Percentiles rank a stretch among this genome's conserved stretches.
phyloP scores from a whole-genome alignment of 2,329 filamentous ascomycete genomes.

The Xylariaceae sp. region DNA sequence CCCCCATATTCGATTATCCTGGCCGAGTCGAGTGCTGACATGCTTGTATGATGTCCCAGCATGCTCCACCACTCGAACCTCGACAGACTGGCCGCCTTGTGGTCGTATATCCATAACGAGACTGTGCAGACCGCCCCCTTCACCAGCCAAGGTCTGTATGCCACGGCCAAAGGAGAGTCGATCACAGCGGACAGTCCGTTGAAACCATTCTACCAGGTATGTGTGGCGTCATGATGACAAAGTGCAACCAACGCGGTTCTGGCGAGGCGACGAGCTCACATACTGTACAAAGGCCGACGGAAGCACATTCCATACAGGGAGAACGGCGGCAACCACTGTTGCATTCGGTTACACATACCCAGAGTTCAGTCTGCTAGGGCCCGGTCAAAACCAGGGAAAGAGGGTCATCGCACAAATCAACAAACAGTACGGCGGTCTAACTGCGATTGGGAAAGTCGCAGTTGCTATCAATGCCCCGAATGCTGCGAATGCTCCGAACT shows the following conservation, averaged over 20 bases:
- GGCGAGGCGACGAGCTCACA: too few species aligned
- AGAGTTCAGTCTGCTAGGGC: constrained; percentile 42
- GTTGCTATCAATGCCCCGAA: too few species aligned
- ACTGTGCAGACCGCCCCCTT: constrained; percentile 27
- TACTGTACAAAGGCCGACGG: constrained; percentile 20
- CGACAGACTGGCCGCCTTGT: constrained; percentile 53
- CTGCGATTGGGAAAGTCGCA: background rate
- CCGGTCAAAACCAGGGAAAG: constrained; percentile 52
- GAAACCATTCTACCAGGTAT: constrained; percentile 43
- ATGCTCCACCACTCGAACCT: constrained; percentile 53
- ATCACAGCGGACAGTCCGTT: constrained; percentile 43
- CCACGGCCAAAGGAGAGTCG: constrained; percentile 34
- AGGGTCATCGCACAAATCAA: constrained; percentile 59
- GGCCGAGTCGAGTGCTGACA: constrained; percentile 3
- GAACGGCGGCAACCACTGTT: constrained; percentile 26
- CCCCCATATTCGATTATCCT: background rate
- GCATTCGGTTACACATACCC: constrained; percentile 39
- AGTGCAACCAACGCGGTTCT: too few species aligned
- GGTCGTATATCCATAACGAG: constrained; percentile 36
- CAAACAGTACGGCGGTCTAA: constrained; percentile 39
- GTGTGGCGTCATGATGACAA: too few species aligned
- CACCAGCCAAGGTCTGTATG: constrained; percentile 34
- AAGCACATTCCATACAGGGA: constrained; percentile 39
- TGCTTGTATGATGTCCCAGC: constrained; percentile 22
- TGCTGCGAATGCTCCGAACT: background rate